Percentiles rank a stretch among this genome's conserved stretches.
Conservation (phyloP, 495 filamentous ascomycete species). For the Talaromyces liani region DNA sequence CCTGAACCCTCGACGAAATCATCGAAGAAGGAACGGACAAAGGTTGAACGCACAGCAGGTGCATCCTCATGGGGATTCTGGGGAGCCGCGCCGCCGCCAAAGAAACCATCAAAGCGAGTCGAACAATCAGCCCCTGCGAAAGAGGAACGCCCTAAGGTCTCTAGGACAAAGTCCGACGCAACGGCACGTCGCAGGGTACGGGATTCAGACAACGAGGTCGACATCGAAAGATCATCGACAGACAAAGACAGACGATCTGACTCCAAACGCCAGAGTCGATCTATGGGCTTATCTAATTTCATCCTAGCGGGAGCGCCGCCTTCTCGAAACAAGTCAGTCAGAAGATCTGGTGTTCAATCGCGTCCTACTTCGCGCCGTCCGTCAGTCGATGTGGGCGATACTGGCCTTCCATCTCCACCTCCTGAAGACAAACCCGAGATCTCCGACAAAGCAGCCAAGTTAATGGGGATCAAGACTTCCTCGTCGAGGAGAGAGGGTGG, state of each 20-base stretch:
- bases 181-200: constrained; percentile 29
- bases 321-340: constrained; percentile 40
- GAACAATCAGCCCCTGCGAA: constrained; percentile 17
- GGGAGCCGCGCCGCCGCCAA: constrained; percentile 43
- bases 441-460: constrained; percentile 49
- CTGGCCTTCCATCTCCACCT: constrained; percentile 44
- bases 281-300: constrained; percentile 41
- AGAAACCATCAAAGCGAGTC: constrained; percentile 37
- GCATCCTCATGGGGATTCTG: constrained; percentile 53
- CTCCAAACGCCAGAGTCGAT: constrained; percentile 38
- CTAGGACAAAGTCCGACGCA: constrained; percentile 40
- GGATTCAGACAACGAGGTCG: constrained; percentile 35
- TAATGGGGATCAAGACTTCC: constrained; percentile 45
- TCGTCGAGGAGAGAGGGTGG: constrained; percentile 29
- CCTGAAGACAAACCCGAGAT: constrained; percentile 42
- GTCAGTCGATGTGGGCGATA: constrained; percentile 43
- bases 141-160: constrained; percentile 27
- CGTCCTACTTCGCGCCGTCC: constrained; percentile 36
- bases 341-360: constrained; percentile 30
- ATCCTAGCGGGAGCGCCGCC: constrained; percentile 44
- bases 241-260: constrained; percentile 43
- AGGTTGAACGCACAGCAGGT: constrained; percentile 41
- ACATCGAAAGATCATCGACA: constrained; percentile 43
- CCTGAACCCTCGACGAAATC: constrained; percentile 40
- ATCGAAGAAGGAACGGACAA: constrained; percentile 52